Evolutionary conservation across 2,329 filamentous ascomycete genomes (phyloP), one percentile per base, ranked within the genome.

Genomic region (Pseudogymnoascus sp.): DNA sequence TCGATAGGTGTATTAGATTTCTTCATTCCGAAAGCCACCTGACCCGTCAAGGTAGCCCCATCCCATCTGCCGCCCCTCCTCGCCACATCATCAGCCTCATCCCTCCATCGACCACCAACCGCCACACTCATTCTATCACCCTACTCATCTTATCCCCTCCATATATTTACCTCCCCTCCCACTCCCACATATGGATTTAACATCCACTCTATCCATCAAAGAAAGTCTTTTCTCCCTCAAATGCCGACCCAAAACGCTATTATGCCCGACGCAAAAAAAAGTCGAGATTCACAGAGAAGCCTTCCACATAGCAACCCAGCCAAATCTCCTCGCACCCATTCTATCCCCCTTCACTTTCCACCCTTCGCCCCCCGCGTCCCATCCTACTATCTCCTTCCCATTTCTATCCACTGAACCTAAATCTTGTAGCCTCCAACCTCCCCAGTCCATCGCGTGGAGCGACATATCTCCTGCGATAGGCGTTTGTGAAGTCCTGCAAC

Each of bases 401-500:
- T 25, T 41, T 30, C 67, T 66, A 73, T 43, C 70, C 67, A 63
- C 67, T 68, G 71, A 96, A 97, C 68, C 90, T 88, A 77, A 97
- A 97, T 65, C 89, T 85, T 20, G 88, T 86, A 22, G 92, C 91
- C 76, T 96, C 92, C 62, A 97, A 78, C 71, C 91, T 83, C 3
- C 93, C 93, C 41, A 97, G 78, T 0, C 93, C 93, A 72, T 97
- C 93, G 63, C 93, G 80, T 6, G 94, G 94, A n/a, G 94, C 93
- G 54, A 99, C 90, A 70, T 99, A 97, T 65, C 95, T 84, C 71
- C 95, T 83, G 58, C 95, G 86, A 74, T 99, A 99, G 30, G 87
- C 90, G 72, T 93, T 96, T 22, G 94, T 97, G 72, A 99, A 99
- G 75, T 99, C 95, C 76, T 97, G 94, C 62, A 99, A 81, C 35